phyloP scores from a whole-genome alignment of 1,284 basidiomycete genomes.

The Pseudozyma pruni region DNA sequence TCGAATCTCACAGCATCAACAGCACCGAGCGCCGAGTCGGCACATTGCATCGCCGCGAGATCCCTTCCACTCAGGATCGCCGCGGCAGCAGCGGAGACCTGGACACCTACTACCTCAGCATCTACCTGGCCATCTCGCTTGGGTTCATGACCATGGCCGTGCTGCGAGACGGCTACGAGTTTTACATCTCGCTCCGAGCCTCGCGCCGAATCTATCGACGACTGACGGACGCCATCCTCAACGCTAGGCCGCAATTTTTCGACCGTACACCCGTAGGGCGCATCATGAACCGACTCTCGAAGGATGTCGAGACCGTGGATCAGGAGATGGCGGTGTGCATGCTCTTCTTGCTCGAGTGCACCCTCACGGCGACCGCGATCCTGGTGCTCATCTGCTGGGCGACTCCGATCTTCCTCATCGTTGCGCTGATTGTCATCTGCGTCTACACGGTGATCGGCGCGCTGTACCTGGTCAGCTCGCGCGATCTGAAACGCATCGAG shows the following conservation, averaged over 20 bases:
- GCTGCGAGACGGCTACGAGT: slow-evolving; percentile 54
- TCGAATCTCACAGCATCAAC: slow-evolving; percentile 4
- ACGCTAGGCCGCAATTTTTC: slow-evolving; percentile 73
- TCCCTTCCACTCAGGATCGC: not conserved
- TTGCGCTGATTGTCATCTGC: slow-evolving; percentile 53
- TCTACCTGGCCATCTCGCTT: slow-evolving; percentile 55
- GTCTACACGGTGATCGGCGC: slow-evolving; percentile 62
- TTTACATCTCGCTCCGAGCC: slow-evolving; percentile 57
- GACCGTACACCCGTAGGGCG: slow-evolving; percentile 65
- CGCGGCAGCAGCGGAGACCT: slow-evolving; percentile 28
- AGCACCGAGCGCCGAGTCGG: no score
- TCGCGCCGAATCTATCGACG: slow-evolving; percentile 62
- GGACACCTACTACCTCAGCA: slow-evolving; percentile 60
- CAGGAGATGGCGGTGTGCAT: slow-evolving; percentile 62
- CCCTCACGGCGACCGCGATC: slow-evolving; percentile 54
- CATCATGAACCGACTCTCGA: slow-evolving; percentile 66
- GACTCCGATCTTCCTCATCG: slow-evolving; percentile 56
- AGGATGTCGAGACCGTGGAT: slow-evolving; percentile 67
- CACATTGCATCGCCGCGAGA: no score
- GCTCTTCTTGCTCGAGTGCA: slow-evolving; percentile 54
- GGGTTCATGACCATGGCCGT: slow-evolving; percentile 57
- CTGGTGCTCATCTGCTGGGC: slow-evolving; percentile 64
- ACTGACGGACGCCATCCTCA: slow-evolving; percentile 84
- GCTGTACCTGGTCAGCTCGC: slow-evolving; percentile 64
- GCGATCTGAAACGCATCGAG: slow-evolving; percentile 67